phyloP scores from a whole-genome alignment of 257 asterid species.

The Eucommia ulmoides region DNA sequence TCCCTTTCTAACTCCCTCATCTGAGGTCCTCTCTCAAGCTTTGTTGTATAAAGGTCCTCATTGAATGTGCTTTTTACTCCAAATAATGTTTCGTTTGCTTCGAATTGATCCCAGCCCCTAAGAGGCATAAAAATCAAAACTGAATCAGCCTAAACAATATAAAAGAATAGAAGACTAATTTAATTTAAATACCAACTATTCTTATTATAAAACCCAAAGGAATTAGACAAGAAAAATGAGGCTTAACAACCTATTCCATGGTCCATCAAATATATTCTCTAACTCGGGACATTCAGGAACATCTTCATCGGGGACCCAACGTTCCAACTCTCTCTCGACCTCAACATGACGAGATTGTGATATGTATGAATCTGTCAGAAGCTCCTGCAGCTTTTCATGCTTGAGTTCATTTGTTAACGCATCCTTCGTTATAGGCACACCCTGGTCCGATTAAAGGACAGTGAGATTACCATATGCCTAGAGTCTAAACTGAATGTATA shows the following conservation, averaged over 20 bases:
- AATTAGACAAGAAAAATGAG: constrained; percentile 1
- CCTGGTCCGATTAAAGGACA: constrained; percentile 42
- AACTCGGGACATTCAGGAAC: constrained; percentile 63
- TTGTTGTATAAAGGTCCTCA: constrained; percentile 95
- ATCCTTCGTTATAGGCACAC: constrained; percentile 53
- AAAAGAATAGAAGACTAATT: too few species aligned
- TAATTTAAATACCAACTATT: too few species aligned
- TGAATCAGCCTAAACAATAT: not conserved
- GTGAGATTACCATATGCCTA: constrained; percentile 1
- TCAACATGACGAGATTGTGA: constrained; percentile 67
- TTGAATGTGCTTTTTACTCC: constrained; percentile 92
- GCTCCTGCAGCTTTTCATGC: constrained; percentile 61
- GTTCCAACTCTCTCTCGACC: constrained; percentile 65
- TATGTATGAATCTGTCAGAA: constrained; percentile 81
- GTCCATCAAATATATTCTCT: constrained; percentile 73
- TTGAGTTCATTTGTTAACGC: constrained; percentile 46
- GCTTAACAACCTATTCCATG: constrained; percentile 63
- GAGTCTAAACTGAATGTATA: not conserved
- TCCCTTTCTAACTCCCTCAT: constrained; percentile 77
- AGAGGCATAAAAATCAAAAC: constrained; percentile 2
- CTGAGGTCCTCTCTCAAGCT: constrained; percentile 88
- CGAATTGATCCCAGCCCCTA: constrained; percentile 98
- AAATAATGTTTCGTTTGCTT: constrained; percentile 70
- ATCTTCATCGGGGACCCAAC: constrained; percentile 84
- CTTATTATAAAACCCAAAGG: too few species aligned